Base-by-base conservation (phyloP, 1,284 basidiomycete genomes). In the Microbotryum saponariae region DNA sequence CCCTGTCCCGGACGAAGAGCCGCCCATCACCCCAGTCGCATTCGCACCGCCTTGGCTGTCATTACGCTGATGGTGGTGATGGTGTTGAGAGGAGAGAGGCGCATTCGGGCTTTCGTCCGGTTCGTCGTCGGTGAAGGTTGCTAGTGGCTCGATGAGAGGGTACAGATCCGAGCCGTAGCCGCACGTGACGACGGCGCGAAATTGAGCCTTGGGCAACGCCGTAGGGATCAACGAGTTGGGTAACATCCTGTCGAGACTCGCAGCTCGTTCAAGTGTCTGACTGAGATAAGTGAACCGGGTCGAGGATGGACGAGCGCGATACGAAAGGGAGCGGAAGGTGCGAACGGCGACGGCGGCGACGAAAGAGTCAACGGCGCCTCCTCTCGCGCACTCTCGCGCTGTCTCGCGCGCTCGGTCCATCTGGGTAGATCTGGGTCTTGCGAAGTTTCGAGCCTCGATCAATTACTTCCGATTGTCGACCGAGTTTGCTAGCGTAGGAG, bases 131-230 rank as follows among this genome's bases (percentile, higher is more conserved):
- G 66, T 49, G 33, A 58, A 46, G 27, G 51, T 31, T 10, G 51
- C 27, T 2, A 52, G 25, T 16, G 61, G 59, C 33, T 69, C 65
- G 51, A 69, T 59, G 46, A 69, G 63, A 18, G 68, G 68, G 51
- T 63, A 69, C 44, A 69, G 58, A 45, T 69, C 63, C 37, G 60
- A 48, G 37, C 68, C 68, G 55, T 53, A 63, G 4, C 68, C 68
- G 51, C 51, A 54, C 6, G 54, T 21, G 51, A 69, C 27, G 29
- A 69, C 56, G 21, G 62, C 65, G 46, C 60, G 54, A 58, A 63
- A 67, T 31, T 65, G 65, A 2, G 68, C 27, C 31, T 63, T 60
- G 44, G 63, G 52, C n/a, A 55, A 8, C 23, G 58, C 33, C 44
- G 59, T 33, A 47, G 53, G 29, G 23, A 59, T 47, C 27, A 68